phyloP scores from a whole-genome alignment of 208 protist species.

The Trypanosoma vivax region DNA sequence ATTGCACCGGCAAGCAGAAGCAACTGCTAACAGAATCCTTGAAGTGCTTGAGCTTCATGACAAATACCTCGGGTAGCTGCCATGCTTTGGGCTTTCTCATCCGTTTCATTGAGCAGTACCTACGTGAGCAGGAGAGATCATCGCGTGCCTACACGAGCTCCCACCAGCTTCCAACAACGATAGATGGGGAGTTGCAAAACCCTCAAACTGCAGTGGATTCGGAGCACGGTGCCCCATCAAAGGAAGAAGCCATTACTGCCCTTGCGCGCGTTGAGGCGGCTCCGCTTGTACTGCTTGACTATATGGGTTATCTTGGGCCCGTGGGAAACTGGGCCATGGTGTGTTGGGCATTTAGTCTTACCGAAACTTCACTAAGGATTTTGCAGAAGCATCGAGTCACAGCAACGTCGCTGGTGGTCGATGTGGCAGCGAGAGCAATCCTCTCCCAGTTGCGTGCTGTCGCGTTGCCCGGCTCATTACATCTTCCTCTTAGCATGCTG shows the following conservation, averaged over 20 bases:
- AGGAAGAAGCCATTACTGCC: conserved; percentile 16
- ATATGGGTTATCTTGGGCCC: conserved; percentile 49
- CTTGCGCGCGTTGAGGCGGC: conserved; percentile 28
- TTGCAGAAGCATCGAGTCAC: conserved; percentile 32
- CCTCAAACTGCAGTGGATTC: not conserved
- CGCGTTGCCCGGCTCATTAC: conserved; percentile 21
- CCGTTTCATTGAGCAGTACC: conserved; percentile 63
- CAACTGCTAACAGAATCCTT: conserved; percentile 14
- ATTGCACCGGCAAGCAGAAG: not conserved
- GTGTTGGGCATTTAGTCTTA: conserved; percentile 46
- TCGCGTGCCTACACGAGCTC: conserved; percentile 21
- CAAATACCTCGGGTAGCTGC: conserved; percentile 12
- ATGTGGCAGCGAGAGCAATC: conserved; percentile 37
- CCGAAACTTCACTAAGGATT: conserved; percentile 49
- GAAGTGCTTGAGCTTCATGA: conserved; percentile 18
- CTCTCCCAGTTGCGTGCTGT: conserved; percentile 58
- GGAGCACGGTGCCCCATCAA: not conserved
- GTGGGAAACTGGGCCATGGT: conserved; percentile 64
- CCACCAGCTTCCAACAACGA: not conserved
- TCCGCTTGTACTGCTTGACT: conserved; percentile 56
- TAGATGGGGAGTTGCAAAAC: too few relatives aligned
- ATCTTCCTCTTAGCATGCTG: conserved; percentile 20
- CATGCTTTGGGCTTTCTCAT: conserved; percentile 40
- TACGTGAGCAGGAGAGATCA: conserved; percentile 41
- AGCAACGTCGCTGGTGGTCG: conserved; percentile 14